Percentiles rank a stretch among this genome's conserved stretches.
These are phyloP conservation scores for Nigrospora sphaerica DNA, from an alignment of 2,329 filamentous ascomycete genomes.

Conservation along the genomic window DNA sequence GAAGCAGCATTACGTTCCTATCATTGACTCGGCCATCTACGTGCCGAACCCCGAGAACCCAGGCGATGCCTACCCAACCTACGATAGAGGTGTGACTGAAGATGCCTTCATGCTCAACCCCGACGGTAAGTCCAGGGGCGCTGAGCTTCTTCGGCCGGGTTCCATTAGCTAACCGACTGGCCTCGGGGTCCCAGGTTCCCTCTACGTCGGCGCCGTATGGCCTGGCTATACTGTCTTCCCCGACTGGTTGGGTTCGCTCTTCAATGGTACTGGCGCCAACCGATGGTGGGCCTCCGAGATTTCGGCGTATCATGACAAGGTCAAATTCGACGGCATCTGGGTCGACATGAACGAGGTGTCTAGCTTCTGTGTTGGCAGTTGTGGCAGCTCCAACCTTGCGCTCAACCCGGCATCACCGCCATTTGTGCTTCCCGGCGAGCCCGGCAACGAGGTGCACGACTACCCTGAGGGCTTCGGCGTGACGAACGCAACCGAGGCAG, in stretches of 20 bases:
- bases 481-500: conserved; percentile 62
- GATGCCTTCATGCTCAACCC: conserved; percentile 47
- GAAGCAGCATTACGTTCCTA: conserved; percentile 64
- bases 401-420: conserved; percentile 63
- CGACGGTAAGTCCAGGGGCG: conserved; percentile 31
- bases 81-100: conserved; percentile 53
- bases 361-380: conserved; percentile 65
- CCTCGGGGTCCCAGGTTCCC: conserved; percentile 19
- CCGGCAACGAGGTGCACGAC: conserved; percentile 47
- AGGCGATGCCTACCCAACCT: conserved; percentile 56
- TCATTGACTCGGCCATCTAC: conserved; percentile 67
- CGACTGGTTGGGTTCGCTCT: conserved; percentile 58
- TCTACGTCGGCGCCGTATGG: conserved; percentile 62
- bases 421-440: conserved; percentile 59
- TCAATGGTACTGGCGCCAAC: conserved; percentile 56
- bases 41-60: conserved; percentile 64
- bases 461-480: conserved; percentile 66
- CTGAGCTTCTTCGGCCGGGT: too few species aligned
- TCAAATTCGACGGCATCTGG: conserved; percentile 47
- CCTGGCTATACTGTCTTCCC: conserved; percentile 65
- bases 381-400: conserved; percentile 57
- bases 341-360: conserved; percentile 53
- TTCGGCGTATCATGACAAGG: conserved; percentile 42
- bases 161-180: too few species aligned
- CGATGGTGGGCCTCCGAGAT: conserved; percentile 64